Base-by-base conservation (phyloP, 306 rosid genomes). In the Fragaria iinumae region DNA sequence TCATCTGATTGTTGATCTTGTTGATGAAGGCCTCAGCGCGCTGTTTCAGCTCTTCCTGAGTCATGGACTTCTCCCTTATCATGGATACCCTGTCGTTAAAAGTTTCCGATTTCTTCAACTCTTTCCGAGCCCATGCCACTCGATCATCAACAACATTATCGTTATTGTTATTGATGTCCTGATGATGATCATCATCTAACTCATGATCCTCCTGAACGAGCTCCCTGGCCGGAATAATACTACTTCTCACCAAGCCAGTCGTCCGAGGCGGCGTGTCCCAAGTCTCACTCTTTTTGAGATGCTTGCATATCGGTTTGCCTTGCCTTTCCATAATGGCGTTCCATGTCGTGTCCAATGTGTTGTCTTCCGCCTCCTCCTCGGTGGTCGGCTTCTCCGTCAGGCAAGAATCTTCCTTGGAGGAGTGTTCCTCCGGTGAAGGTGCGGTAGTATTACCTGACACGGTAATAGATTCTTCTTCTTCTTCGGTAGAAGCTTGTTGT, bases 11-110 rank as follows among this genome's bases (percentile, higher is more conserved):
- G 45, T 91, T 90, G 67, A 93, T 62, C 70, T 83, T 88, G 63
- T 80, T 78, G 18, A 93, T 93, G 80, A 93, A 90, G 0, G 85
- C 96, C 48, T 93, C 98, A 1, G 90, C 86, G 49, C 93, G 45
- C 67, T 53, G 77, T 17, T 85, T 80, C 88, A 93, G 44, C 67
- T 93, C 98, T 18, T 91, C 98, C 8, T 75, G 88, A 72, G 80
- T 84, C 87, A 93, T 90, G 5, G 96, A 90, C 77, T 89, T 90
- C 20, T 89, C 92, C 80, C 90, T 88, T 65, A 79, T 80, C 82
- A 91, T 82, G 21, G 82, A 72, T 67, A 75, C 86, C 48, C 90
- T 82, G 32, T 86, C 93, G 8, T 69, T 91, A 81, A 90, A 93
- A 44, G 90, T 90, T 1, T 87, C 94, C 67, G 92, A 86, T 52